phyloP scores from a whole-genome alignment of 805 yeast species.

The Zygotorulaspora sp. region DNA sequence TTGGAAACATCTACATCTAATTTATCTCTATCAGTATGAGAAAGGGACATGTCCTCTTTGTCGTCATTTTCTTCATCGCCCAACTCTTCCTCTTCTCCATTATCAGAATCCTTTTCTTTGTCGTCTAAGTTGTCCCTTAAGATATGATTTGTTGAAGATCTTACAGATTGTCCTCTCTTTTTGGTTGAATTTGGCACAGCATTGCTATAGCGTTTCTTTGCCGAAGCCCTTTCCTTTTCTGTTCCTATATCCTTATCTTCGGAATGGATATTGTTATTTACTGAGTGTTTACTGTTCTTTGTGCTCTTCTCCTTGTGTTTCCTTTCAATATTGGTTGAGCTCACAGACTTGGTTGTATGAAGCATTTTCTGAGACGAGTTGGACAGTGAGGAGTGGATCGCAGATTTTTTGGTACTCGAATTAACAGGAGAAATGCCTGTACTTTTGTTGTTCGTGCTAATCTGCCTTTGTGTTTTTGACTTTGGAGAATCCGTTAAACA shows the following conservation, averaged over 20 bases:
- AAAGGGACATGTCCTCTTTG: neutral
- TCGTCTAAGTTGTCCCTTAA: slow-evolving; percentile 12
- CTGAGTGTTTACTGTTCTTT: neutral
- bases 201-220: slow-evolving; percentile 5
- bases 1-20: slow-evolving; percentile 16
- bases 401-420: slow-evolving; percentile 7
- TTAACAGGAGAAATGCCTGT: neutral
- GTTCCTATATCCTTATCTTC: neutral
- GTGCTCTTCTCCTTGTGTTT: slow-evolving; percentile 1
- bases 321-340: neutral
- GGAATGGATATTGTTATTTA: neutral
- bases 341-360: slow-evolving; percentile 1
- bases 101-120: slow-evolving; percentile 12
- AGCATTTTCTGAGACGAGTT: slow-evolving; percentile 17
- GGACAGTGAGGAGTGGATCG: slow-evolving; percentile 17
- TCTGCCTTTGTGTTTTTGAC: slow-evolving; percentile 14
- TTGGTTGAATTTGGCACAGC: slow-evolving; percentile 5
- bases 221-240: slow-evolving; percentile 1
- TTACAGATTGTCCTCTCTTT: slow-evolving; percentile 4
- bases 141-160: slow-evolving; percentile 8
- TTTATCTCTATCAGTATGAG: slow-evolving; percentile 12
- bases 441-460: slow-evolving; percentile 3
- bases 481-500: slow-evolving; percentile 18
- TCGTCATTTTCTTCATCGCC: slow-evolving; percentile 9
- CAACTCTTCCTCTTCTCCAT: slow-evolving; percentile 6